Percentiles rank a stretch among this genome's conserved stretches.
Conservation (phyloP, 352 stramenopile genomes). For the Thraustochytrium striatum region DNA sequence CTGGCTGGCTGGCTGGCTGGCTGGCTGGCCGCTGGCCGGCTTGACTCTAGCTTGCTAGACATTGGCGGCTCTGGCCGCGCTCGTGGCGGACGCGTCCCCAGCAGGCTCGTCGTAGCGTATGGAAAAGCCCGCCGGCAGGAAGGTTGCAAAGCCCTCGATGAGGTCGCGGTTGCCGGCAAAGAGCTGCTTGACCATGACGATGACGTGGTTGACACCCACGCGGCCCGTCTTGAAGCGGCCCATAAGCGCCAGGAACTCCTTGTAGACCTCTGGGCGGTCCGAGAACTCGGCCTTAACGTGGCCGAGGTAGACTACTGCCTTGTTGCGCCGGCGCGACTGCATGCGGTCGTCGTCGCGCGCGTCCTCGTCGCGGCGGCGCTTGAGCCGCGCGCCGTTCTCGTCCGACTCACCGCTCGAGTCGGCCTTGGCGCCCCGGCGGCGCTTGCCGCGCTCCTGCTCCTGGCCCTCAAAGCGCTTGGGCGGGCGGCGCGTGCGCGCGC, state of each 20-base stretch:
- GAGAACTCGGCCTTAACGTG: constrained; percentile 20
- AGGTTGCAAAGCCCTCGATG: constrained; percentile 16
- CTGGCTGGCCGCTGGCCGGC: no score
- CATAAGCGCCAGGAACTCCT: constrained; percentile 36
- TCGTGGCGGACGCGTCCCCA: no score
- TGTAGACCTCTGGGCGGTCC: constrained; percentile 10
- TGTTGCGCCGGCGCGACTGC: not conserved
- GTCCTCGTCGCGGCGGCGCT: not conserved
- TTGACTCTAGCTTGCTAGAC: no score
- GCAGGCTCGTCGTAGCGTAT: no score
- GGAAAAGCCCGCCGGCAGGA: constrained; percentile 21
- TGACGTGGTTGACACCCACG: not conserved
- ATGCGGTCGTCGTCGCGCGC: not conserved
- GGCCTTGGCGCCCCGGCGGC: constrained; percentile 5
- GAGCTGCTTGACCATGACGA: not conserved
- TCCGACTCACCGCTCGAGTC: constrained; percentile 28
- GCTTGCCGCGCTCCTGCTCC: not conserved
- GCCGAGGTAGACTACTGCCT: constrained; percentile 8
- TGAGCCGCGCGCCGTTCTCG: not conserved
- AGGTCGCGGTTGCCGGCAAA: constrained; percentile 27
- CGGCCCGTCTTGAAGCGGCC: constrained; percentile 28
- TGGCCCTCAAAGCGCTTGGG: constrained; percentile 43
- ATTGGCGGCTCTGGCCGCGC: no score
- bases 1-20: no score
- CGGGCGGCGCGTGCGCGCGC: not conserved